Base-by-base conservation (phyloP, 208 protist genomes). In the Leishmania tarentolae region DNA sequence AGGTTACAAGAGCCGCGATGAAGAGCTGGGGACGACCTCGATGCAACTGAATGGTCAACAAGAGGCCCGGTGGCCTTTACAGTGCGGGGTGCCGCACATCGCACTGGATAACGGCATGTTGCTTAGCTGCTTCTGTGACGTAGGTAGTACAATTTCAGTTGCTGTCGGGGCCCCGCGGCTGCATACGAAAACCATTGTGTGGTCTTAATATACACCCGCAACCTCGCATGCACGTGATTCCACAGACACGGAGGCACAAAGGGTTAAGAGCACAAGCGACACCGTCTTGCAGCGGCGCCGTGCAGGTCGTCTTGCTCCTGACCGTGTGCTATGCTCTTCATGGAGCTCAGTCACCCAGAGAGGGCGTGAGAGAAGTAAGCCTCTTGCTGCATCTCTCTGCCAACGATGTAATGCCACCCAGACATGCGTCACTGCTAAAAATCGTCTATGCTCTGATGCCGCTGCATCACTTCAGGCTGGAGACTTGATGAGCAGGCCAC, bases 401-500 rank as follows among this genome's bases (percentile, higher is more conserved):
- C 3, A 44, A 35, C 68, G 42, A 28, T 5, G 44, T 53, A 15
- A n/a, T 46, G 68, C 24, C 68, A n/a, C 68, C 28, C 40, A 50
- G 7, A 17, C 44, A 28, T 50, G 35, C 28, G 5, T 11, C 24
- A 47, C 59, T 44, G 1, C 4, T 0, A 53, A 53, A 53, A 59
- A 40, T 13, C 19, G 17, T 70, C 21, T 0, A 31, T 40, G 72
- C 57, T 74, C 47, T 66, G 21, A 19, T 70, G 4, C 15, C 42
- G 53, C 61, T 75, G 76, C 24, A 66, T 31, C 4, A 57, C 44
- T 35, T 78, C 31, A 13, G 28, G 72, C 1, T 53, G 31, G 31
- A 35, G 21, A n/a, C 74, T 85, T 79, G 31, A 95, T 71, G 42
- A 92, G 31, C 8, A 97, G 84, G 17, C 94, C 94, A 31, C 79